phyloP scores from a whole-genome alignment of 2,329 filamentous ascomycete species.

The Trichothecium roseum region DNA sequence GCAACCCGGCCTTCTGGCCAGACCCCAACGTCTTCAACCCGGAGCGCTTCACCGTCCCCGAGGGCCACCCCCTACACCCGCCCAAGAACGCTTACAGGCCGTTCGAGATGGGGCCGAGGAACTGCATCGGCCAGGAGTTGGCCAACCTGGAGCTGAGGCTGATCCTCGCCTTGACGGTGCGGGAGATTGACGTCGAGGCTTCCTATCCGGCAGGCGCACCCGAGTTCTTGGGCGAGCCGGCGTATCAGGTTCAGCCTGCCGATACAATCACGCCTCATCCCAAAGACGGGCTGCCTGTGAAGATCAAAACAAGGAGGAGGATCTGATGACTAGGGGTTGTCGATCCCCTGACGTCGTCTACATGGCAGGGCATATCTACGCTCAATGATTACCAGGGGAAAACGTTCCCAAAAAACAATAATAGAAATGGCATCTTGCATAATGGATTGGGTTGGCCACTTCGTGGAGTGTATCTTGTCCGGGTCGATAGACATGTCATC shows the following conservation, averaged over 20 bases:
- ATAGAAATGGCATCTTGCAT: too few relatives aligned
- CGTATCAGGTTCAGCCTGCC: constrained; percentile 12
- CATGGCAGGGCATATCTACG: too few relatives aligned
- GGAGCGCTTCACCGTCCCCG: constrained; percentile 26
- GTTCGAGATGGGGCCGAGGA: constrained; percentile 41
- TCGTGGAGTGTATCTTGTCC: too few relatives aligned
- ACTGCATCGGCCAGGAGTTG: constrained; percentile 47
- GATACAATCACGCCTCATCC: constrained; percentile 11
- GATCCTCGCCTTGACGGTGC: constrained; percentile 35
- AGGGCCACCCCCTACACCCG: constrained; percentile 12
- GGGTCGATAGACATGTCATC: too few relatives aligned
- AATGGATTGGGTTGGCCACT: too few relatives aligned
- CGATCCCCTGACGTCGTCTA: too few relatives aligned
- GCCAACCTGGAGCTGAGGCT: constrained; percentile 41
- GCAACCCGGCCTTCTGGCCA: constrained; percentile 24
- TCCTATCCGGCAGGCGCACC: constrained; percentile 23
- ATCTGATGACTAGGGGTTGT: too few relatives aligned
- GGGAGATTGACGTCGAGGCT: constrained; percentile 37
- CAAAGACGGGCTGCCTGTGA: constrained; percentile 12
- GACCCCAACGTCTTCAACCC: constrained; percentile 27
- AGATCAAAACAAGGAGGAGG: constrained; percentile 4
- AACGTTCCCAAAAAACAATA: too few relatives aligned
- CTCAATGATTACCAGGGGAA: too few relatives aligned
- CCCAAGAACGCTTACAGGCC: constrained; percentile 35
- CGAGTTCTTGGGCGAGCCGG: constrained; percentile 20